Base-by-base conservation (phyloP, 78 protist species). In the Dictyostelium intermedium region DNA sequence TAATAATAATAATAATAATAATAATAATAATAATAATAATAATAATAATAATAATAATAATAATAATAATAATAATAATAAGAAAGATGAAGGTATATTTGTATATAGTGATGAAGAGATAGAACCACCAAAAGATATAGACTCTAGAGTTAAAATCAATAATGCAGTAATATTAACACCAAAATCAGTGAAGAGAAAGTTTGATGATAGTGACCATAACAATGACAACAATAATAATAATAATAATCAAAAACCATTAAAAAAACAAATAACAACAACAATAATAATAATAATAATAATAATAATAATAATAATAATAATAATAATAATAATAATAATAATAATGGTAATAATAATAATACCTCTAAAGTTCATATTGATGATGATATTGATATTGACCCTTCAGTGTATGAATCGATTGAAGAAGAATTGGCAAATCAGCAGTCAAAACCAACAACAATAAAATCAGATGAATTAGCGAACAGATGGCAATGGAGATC, bases 401-500 rank as follows among this genome's bases (percentile, higher is more conserved):
- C 39, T 18, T 18, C 23, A 2, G 25, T 8, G 6, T n/a, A 16
- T 77, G 16, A 77, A 32, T 25, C 47, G 7, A 45, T 39, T 79
- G 69, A 79, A 27, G 43, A 79, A 30, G 56, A 79, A 45, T 16
- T 34, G 16, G 37, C 43, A 72, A 27, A 30, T 34, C 69, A 79
- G 27, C 69, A 79, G 27, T 30, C 27, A 45, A 39, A 79, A 14
- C 8, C 18, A n/a, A 1, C 43, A 23, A 25, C 18, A 37, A 27
- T 3, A 13, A 23, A 16, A 10, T 56, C 69, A 2, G 85, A 81
- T 56, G 76, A 81, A 53, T 34, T 81, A 56, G 23, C 30, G 34
- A 25, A 32, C 16, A 81, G 41, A 56, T 81, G 85, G 85, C 85
- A 81, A 56, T 81, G 85, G 85, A 81, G 32, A 56, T 9, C 83